These are phyloP conservation scores for Botrytis squamosa DNA, from an alignment of 2,329 filamentous ascomycete species.

Conservation along the genomic window DNA sequence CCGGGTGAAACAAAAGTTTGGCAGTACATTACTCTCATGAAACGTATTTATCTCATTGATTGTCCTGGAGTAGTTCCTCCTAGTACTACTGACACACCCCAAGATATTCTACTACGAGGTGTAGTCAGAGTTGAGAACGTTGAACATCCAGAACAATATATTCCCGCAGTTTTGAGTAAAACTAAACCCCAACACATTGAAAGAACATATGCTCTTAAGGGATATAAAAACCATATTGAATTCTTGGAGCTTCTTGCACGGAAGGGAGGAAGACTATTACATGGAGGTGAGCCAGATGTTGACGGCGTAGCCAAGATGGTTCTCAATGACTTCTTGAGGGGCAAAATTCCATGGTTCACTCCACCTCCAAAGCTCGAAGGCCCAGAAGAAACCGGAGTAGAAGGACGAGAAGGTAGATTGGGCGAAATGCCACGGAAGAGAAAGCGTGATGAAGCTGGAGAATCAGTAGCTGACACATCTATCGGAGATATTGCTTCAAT, in stretches of 20 bases:
- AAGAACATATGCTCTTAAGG: slow-evolving; percentile 84
- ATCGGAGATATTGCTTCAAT: slow-evolving; percentile 40
- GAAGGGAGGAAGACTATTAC: slow-evolving; percentile 81
- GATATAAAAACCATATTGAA: slow-evolving; percentile 72
- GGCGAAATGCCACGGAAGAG: slow-evolving; percentile 88
- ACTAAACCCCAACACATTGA: slow-evolving; percentile 88
- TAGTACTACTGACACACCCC: slow-evolving; percentile 75
- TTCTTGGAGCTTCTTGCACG: slow-evolving; percentile 85
- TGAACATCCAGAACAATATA: slow-evolving; percentile 94
- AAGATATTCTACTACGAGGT: slow-evolving; percentile 85
- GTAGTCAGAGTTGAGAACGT: slow-evolving; percentile 96
- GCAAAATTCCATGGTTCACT: slow-evolving; percentile 96
- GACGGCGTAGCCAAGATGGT: slow-evolving; percentile 97
- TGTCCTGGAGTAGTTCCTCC: slow-evolving; percentile 96
- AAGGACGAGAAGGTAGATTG: slow-evolving; percentile 72
- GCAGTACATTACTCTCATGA: slow-evolving; percentile 97
- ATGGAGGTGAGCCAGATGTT: slow-evolving; percentile 90
- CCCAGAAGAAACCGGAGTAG: slow-evolving; percentile 52
- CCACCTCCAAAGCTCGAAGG: slow-evolving; percentile 64
- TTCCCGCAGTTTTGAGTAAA: slow-evolving; percentile 73
- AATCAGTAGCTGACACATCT: slow-evolving; percentile 44
- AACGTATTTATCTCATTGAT: slow-evolving; percentile 91
- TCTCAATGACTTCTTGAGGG: slow-evolving; percentile 90
- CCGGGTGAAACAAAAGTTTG: slow-evolving; percentile 97
- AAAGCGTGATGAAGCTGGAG: slow-evolving; percentile 60